These are phyloP conservation scores for Calonectria honghensis DNA, from an alignment of 2,329 filamentous ascomycete genomes.

Conservation along the genomic window DNA sequence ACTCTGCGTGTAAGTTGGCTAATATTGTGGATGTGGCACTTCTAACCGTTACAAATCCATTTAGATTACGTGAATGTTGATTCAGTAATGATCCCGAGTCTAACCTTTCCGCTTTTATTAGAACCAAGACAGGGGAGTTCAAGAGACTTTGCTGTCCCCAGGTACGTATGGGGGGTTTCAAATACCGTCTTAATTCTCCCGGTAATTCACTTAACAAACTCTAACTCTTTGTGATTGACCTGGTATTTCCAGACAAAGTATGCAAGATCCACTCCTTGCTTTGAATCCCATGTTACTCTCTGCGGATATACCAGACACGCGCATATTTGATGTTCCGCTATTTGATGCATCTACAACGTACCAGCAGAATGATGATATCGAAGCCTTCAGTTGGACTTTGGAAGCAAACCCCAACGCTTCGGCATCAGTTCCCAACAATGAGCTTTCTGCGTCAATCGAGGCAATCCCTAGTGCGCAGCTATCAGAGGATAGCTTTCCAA, in stretches of 20 bases:
- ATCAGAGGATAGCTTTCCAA: too few species aligned
- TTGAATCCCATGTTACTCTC: not conserved
- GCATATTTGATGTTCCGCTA: not conserved
- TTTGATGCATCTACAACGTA: too few species aligned
- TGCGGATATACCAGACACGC: not conserved
- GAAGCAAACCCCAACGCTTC: too few species aligned
- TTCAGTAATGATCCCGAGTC: slow-evolving; percentile 20
- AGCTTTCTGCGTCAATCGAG: not conserved
- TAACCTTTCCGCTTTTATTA: slow-evolving; percentile 9
- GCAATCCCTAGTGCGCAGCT: too few species aligned
- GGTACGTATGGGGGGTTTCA: too few species aligned
- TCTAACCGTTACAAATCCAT: not conserved
- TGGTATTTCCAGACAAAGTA: not conserved
- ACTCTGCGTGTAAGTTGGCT: slow-evolving; percentile 27
- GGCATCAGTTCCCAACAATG: too few species aligned
- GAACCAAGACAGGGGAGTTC: not conserved
- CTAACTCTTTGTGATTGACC: not conserved
- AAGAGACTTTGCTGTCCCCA: too few species aligned
- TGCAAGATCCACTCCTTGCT: not conserved
- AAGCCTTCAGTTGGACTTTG: too few species aligned
- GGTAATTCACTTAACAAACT: too few species aligned
- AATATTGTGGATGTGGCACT: not conserved
- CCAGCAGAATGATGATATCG: too few species aligned
- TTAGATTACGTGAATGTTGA: slow-evolving; percentile 26
- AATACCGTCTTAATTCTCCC: too few species aligned